Base-by-base conservation (phyloP, 352 stramenopile genomes). In the Phytopythium delawarense region DNA sequence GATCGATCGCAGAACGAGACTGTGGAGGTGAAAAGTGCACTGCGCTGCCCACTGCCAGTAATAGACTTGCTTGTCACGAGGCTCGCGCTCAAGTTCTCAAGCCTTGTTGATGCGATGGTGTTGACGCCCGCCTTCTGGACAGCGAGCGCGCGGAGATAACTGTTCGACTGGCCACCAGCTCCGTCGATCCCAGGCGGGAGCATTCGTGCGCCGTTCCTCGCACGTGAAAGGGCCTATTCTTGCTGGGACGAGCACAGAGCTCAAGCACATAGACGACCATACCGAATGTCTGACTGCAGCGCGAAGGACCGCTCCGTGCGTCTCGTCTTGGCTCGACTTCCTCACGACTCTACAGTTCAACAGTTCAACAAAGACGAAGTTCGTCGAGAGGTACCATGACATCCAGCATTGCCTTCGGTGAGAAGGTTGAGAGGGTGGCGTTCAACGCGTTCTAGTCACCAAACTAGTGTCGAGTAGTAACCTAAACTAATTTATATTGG, bases 1-100 rank as follows among this genome's bases (percentile, higher is more conserved):
- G 45, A 51, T 3, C 45, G n/a, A 51, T 51, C 45, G 45, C 45
- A 51, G 45, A 30, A 18, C 45, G 45, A 51, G 45, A 51, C 7
- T 16, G 7, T 23, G 20, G n/a, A 18, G 21, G n/a, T 8, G 13
- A 32, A 51, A 28, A 28, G n/a, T 30, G 20, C 4, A 50, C 20
- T 4, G n/a, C n/a, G n/a, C n/a, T n/a, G n/a, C n/a, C n/a, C n/a
- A n/a, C n/a, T n/a, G 45, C 45, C 45, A 51, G 45, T 4, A 32
- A 51, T 32, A 51, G n/a, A 9, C 42, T 25, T 9, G 42, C 15
- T n/a, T 46, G 40, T 46, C 16, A 46, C 5, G 13, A 12, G 37
- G 21, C 8, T 18, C 39, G 32, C 32, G 34, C 34, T 39, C 7
- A 18, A 46, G 6, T 7, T 21, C 42, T 25, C 42, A 49, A 32